These are phyloP conservation scores for Microcyclosporella mali DNA, from an alignment of 2,329 filamentous ascomycete genomes.

Conservation along the genomic window DNA sequence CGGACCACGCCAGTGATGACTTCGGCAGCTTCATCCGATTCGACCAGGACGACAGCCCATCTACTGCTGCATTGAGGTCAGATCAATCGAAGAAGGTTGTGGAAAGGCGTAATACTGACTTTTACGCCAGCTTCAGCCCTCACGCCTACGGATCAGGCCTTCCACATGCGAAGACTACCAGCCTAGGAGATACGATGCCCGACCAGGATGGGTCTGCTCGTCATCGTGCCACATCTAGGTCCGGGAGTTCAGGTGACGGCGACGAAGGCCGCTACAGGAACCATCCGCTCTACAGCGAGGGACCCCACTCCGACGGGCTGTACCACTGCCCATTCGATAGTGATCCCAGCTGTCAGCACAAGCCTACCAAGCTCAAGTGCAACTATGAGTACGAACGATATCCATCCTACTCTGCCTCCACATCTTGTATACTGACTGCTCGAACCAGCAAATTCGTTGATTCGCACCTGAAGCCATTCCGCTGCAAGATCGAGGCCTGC, in stretches of 20 bases:
- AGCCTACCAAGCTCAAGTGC: slow-evolving; percentile 94
- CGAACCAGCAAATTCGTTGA: slow-evolving; percentile 82
- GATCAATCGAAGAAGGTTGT: slow-evolving; percentile 3
- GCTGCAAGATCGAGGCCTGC: slow-evolving; percentile 80
- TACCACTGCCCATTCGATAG: slow-evolving; percentile 88
- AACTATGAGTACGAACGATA: slow-evolving; percentile 79
- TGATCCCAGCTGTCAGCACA: slow-evolving; percentile 69
- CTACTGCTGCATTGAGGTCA: slow-evolving; percentile 21
- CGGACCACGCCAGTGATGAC: slow-evolving; percentile 17
- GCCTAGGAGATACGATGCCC: slow-evolving; percentile 7
- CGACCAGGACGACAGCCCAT: slow-evolving; percentile 23
- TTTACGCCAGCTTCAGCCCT: slow-evolving; percentile 12
- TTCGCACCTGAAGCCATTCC: slow-evolving; percentile 92
- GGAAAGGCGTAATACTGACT: slow-evolving; percentile 13
- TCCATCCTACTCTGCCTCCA: slow-evolving; percentile 10
- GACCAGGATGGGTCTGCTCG: slow-evolving; percentile 7
- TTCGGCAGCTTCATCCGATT: slow-evolving; percentile 26
- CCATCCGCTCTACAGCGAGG: slow-evolving; percentile 65
- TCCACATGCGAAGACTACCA: not conserved
- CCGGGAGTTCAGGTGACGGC: slow-evolving; percentile 17
- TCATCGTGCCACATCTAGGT: slow-evolving; percentile 8
- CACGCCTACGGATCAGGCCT: slow-evolving; percentile 3
- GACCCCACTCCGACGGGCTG: slow-evolving; percentile 64
- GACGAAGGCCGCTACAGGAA: slow-evolving; percentile 36
- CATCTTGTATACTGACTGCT: slow-evolving; percentile 2